Evolutionary conservation across 106 monocot genomes (phyloP), one percentile per base, ranked within the genome.

Genomic region (Allium sativum): DNA sequence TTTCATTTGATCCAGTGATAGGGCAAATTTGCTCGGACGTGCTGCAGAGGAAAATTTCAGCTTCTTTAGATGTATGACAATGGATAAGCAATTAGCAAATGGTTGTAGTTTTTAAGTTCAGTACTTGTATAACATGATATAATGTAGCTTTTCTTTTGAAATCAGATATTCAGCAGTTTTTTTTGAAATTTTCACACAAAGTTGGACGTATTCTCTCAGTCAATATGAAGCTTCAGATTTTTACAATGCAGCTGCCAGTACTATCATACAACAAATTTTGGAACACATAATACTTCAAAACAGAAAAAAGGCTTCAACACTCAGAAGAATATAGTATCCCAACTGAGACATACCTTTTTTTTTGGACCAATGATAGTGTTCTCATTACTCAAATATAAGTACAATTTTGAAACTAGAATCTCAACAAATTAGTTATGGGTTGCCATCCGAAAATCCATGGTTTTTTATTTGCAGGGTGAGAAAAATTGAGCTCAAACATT

Each of bases 401-500:
- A 31, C 31, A 31, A 31, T 31, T 31, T 70, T 46, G 8, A 21
- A 40, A 44, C 79, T 48, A 92, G 13, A 88, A 59, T 47, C 77
- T 13, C 40, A 96, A 63, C 52, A 88, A 53, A 74, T 90, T 90
- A 15, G 87, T 79, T 57, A 90, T 84, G 3, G 87, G 90, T 40
- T 82, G 79, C 95, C 90, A 96, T 9, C 79, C 89, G 10, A 86
- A 64, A 41, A 90, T 76, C 94, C 94, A 95, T 17, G 94, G 81
- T 59, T 77, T 90, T 73, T 82, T 96, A 43, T 67, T 83, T n/a
- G 68, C 63, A 9, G 90, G 95, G 52, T 79, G 45, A 18, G 90
- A 70, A 52, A 90, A 87, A 66, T 96, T 96, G 20, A 96, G 82
- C 77, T 90, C 90, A 21, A 96, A 96, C 95, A 96, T 96, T 69